Evolutionary conservation across 2,329 filamentous ascomycete genomes (phyloP), one percentile per base, ranked within the genome.

Genomic region (Neofusicoccum cordaticola): DNA sequence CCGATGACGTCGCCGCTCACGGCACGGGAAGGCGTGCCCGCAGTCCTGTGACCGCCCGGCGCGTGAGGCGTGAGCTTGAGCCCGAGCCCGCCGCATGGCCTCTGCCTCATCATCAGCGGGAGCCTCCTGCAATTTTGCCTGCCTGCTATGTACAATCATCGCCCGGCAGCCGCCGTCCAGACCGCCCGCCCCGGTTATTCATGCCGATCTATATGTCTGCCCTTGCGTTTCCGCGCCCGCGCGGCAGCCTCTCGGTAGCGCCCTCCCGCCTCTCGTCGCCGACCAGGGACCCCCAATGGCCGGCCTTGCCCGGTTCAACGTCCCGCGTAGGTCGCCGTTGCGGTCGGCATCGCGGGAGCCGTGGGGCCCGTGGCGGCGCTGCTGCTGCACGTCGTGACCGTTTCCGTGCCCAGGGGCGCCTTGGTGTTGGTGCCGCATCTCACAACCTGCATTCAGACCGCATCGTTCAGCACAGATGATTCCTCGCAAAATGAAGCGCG

Each of bases 401-500:
- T 63, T 12, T 22, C 13, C 39, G 61, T 63, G n/a, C 61, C 61
- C 17, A 63, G 39, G 4, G 61, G 50, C 61, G 39, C 13, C 9
- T 37, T n/a, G n/a, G 41, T 42, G 50, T 56, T 35, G 9, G 50
- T 39, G 34, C 41, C 34, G 50, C 61, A 63, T n/a, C 35, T 19
- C 45, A 56, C 61, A 19, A 47, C 61, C 61, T 63, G 31, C 17
- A 31, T n/a, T 57, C 31, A 17, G 42, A 44, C 11, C 42, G 42
- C 15, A 8, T 60, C 56, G 31, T 60, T 31, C 42, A 60, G 56
- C 56, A 47, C 56, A 15, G n/a, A 17, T n/a, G 39, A 58, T 17
- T 22, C 3, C 13, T 4, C 13, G 39, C 17, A 56, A 41, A 27
- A 42, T 31, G 17, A 53, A 41, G 51, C 35, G 34, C 51, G 19